Evolutionary conservation across 805 yeast genomes (phyloP), one percentile per base, ranked within the genome.

Genomic region (Maudiozyma saulgeensis): DNA sequence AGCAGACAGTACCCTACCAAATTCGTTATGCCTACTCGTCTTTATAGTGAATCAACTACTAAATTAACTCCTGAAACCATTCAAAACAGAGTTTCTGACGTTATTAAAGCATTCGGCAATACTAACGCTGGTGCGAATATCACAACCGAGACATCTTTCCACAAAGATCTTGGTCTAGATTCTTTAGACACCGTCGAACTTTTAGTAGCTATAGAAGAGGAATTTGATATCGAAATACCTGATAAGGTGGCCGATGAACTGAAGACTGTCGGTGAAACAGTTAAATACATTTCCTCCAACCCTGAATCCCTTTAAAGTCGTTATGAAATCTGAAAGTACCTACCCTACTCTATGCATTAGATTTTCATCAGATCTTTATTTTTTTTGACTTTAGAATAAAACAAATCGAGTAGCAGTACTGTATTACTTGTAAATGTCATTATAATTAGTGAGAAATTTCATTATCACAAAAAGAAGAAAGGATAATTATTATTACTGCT

Each of bases 101-200:
- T 93, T 50, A 75, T 84, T 68, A 75, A 74, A 64, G 75, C 81
- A 32, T 80, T 82, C 58, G 79, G 76, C 67, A 82, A 83, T 69
- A 77, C 78, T 54, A 70, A 78, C 45, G 76, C 73, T 49, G 71
- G 74, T 50, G 72, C 76, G 43, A 55, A 59, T 40, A 57, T 68
- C 43, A 53, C 60, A 23, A 46, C 54, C 15, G 75, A 71, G 42
- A 72, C 81, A 38, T 66, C 73, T 47, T 78, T 76, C 67, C 73
- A 75, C 54, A 77, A 75, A 57, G 82, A 77, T 60, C 70, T 77
- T 63, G 79, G 78, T 16, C 68, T 78, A 65, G 99, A 91, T 70
- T 87, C 96, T 9, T 77, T 91, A 57, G 99, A 91, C 64, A 85
- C 93, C 54, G 96, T 91, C 54, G 99, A 91, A 74, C 90, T 93